phyloP scores from a whole-genome alignment of 768 basidiomycete species.

The Dentipellis fragilis region DNA sequence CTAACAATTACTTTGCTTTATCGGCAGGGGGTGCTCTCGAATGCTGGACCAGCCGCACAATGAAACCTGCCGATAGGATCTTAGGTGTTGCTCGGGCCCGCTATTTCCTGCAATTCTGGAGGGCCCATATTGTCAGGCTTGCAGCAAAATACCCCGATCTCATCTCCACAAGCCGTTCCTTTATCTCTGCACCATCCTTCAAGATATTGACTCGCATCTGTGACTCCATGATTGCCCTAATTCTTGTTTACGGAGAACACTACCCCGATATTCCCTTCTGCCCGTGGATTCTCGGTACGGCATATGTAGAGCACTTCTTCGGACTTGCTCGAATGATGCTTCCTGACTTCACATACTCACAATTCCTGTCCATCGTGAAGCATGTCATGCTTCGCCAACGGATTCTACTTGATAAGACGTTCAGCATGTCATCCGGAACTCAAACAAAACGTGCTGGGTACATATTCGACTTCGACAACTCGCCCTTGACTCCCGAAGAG shows the following conservation, averaged over 20 bases:
- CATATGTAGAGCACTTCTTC: too few species aligned
- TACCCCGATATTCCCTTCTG: slow-evolving; percentile 19
- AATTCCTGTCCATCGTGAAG: slow-evolving; percentile 18
- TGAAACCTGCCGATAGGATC: too few species aligned
- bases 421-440: slow-evolving; percentile 12
- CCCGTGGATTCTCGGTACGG: slow-evolving; percentile 16
- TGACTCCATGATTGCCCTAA: slow-evolving; percentile 16
- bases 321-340: slow-evolving; percentile 19
- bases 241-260: slow-evolving; percentile 10
- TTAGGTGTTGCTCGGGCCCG: slow-evolving; percentile 11
- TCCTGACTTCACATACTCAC: slow-evolving; percentile 20
- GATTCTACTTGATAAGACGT: slow-evolving; percentile 16
- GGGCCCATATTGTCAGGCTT: slow-evolving; percentile 10
- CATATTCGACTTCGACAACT: slow-evolving; percentile 13
- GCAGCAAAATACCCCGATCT: slow-evolving; percentile 14
- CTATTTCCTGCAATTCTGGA: slow-evolving; percentile 18
- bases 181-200: slow-evolving; percentile 19
- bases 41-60: too few species aligned
- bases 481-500: slow-evolving; percentile 4
- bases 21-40: too few species aligned
- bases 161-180: slow-evolving; percentile 13
- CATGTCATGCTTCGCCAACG: slow-evolving; percentile 19
- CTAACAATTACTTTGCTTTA: too few species aligned
- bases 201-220: slow-evolving; percentile 21
- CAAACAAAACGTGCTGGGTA: slow-evolving; percentile 15